Evolutionary conservation across 768 basidiomycete species (phyloP).

Genomic region (Leccinum arenicola): DNA sequence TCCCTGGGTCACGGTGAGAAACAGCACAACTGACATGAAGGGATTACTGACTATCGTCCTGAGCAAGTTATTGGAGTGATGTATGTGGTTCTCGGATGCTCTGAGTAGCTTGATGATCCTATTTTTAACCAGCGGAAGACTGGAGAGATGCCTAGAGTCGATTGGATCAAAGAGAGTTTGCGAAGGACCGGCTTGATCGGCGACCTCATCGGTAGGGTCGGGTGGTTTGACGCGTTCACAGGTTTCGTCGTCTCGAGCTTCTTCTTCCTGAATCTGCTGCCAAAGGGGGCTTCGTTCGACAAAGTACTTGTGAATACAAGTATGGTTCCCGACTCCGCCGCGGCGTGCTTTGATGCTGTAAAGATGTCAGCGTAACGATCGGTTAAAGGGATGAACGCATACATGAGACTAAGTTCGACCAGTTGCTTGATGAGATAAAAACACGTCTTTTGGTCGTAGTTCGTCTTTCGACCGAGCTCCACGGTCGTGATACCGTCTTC

Average conservation of each 20-base stretch:
- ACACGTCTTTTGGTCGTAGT: constrained; percentile 87
- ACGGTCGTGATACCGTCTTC: constrained; percentile 77
- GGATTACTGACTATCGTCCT: constrained; percentile 59
- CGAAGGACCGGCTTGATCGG: constrained; percentile 16
- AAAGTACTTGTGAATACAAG: constrained; percentile 82
- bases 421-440: constrained; percentile 83
- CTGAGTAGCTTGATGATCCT: constrained; percentile 73
- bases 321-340: constrained; percentile 73
- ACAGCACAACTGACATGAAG: not conserved
- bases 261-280: constrained; percentile 74
- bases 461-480: constrained; percentile 70
- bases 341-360: constrained; percentile 71
- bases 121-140: constrained; percentile 65
- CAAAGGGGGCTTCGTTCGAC: constrained; percentile 73
- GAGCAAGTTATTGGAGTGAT: constrained; percentile 75
- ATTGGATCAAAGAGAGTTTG: constrained; percentile 65
- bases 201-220: constrained; percentile 22
- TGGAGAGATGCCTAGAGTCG: constrained; percentile 74
- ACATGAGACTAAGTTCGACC: constrained; percentile 72
- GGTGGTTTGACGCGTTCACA: constrained; percentile 11
- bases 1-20: constrained; percentile 46
- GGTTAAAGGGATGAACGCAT: constrained; percentile 26
- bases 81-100: constrained; percentile 64
- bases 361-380: constrained; percentile 1
- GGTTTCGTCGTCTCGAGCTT: constrained; percentile 39